These are phyloP conservation scores for Mortierella hygrophila DNA, from an alignment of 192 early-diverging fungal genomes.

Conservation along the genomic window DNA sequence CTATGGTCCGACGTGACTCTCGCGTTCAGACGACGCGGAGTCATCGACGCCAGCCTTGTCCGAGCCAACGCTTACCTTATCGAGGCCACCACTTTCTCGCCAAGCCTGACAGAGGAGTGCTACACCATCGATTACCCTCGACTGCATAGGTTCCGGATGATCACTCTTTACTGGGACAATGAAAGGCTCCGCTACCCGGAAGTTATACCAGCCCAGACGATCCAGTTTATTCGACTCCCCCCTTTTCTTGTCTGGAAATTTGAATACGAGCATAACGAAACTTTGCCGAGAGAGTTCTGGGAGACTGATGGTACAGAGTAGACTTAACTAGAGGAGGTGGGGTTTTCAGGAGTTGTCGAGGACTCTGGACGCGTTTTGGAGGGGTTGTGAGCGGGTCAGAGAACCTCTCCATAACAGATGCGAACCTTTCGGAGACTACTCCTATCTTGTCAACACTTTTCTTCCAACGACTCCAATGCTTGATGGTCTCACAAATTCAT, in stretches of 20 bases:
- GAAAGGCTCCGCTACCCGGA: no score
- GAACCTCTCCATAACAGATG: neutral
- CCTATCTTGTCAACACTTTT: neutral
- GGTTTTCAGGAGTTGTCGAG: neutral
- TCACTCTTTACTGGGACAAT: no score
- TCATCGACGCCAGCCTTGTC: no score
- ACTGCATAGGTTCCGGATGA: no score
- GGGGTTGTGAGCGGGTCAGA: neutral
- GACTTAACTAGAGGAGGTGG: neutral
- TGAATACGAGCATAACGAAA: no score
- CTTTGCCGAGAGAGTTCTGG: neutral
- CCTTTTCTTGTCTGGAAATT: neutral
- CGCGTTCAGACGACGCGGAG: neutral
- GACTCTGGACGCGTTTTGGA: neutral
- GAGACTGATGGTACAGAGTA: neutral
- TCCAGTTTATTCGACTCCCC: neutral
- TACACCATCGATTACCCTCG: no score
- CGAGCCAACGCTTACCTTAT: no score
- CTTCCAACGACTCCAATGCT: no score
- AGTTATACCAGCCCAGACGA: neutral
- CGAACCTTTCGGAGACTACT: neutral
- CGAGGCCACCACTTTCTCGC: no score
- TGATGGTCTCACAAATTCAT: no score
- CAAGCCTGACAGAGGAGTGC: no score
- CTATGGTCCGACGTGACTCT: neutral